Evolutionary conservation across 768 basidiomycete genomes (phyloP), one percentile per base, ranked within the genome.

Genomic region (Tylopilus sp.): DNA sequence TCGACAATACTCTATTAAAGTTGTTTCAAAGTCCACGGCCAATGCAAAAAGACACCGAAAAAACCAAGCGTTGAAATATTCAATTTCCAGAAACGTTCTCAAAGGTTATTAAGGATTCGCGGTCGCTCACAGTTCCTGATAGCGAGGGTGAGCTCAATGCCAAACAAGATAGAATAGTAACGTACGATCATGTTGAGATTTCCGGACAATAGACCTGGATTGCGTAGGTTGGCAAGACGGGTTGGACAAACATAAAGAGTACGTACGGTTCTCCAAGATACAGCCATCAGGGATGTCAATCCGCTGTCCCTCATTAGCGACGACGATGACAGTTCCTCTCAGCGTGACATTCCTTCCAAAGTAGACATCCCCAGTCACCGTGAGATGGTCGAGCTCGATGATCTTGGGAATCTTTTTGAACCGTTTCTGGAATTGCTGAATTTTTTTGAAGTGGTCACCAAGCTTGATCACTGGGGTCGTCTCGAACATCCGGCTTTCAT

Each of bases 261-360:
- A 66, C 78, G 40, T 45, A 81, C 83, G 78, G 73, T 86, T 86
- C 70, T 87, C 86, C 48, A 87, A 70, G 56, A 84, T 77, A 56
- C 84, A 81, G 2, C 86, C 87, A 58, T 90, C 87, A 22, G 87
- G 88, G 41, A 90, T 83, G 62, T 85, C 80, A 50, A 90, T 89
- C 51, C 80, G 77, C 61, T 83, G 79, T 10, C 87, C 87, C 63
- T 89, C 89, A 63, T 85, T 89, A 22, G 89, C 87, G 54, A 90
- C 86, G 52, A 89, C 63, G 58, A 87, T 87, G 61, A 86, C 84
- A 33, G 86, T 87, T 13, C 85, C 84, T 31, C 81, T 76, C 44
- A 86, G 68, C 6, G 81, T 82, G 43, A 83, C 78, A 59, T 83
- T 82, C 64, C 84, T 78, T 45, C 85, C 84, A 67, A 86, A 84